Percentiles rank a stretch among this genome's conserved stretches.
phyloP scores from a whole-genome alignment of 306 rosid species.

The Delonix regia region DNA sequence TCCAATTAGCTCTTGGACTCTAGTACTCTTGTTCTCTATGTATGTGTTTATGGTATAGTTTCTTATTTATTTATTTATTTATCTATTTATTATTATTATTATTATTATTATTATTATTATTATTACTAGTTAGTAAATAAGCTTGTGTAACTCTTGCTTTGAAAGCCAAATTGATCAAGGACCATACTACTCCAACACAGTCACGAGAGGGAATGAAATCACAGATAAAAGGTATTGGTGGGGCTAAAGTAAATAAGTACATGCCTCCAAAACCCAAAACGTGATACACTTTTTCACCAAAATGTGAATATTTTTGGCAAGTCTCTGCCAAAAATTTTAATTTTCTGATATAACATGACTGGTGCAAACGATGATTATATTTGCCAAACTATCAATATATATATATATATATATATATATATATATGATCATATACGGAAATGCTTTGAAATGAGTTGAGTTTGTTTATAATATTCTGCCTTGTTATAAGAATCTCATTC shows the following conservation, averaged over 20 bases:
- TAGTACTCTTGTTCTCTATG: not conserved
- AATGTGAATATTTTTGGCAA: not conserved
- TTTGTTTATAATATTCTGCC: not conserved
- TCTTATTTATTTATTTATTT: not conserved
- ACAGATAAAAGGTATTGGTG: slow-evolving; percentile 23
- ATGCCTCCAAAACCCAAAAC: slow-evolving; percentile 25
- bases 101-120: too few species aligned
- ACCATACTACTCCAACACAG: slow-evolving; percentile 41
- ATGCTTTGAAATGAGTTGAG: not conserved
- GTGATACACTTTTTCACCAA: not conserved
- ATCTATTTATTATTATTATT: not conserved
- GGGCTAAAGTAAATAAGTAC: slow-evolving; percentile 29
- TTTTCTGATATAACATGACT: not conserved
- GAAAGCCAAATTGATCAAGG: slow-evolving; percentile 33
- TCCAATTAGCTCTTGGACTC: slow-evolving; percentile 52
- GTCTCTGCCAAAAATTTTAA: slow-evolving; percentile 4
- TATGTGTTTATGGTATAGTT: slow-evolving; percentile 3
- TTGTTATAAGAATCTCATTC: slow-evolving; percentile 24
- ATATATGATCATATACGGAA: not conserved
- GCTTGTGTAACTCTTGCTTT: slow-evolving; percentile 3
- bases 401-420: too few species aligned
- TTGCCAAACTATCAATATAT: not conserved
- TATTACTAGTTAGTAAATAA: not conserved
- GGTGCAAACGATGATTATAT: not conserved
- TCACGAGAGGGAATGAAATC: not conserved